Percentiles rank a stretch among this genome's conserved stretches.
Conservation (phyloP, 1,284 basidiomycete species). For the Heimioporus punctisporus region DNA sequence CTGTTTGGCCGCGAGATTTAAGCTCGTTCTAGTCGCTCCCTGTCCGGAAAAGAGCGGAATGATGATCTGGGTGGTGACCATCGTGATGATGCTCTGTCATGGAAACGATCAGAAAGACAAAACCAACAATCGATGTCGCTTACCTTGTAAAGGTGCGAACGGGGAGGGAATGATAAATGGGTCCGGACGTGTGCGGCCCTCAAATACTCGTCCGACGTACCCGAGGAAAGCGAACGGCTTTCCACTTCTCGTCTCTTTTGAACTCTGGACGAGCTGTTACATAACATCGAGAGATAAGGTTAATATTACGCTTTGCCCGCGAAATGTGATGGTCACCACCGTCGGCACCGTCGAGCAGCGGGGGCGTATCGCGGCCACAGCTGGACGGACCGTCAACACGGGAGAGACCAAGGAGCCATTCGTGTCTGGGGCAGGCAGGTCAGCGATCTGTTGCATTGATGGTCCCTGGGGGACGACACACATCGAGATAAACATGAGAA, state of each 20-base stretch:
- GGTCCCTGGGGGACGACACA: slow-evolving; percentile 15
- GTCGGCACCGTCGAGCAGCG: neutral
- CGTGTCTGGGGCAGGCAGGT: neutral
- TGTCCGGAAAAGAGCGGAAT: slow-evolving; percentile 61
- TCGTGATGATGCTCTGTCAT: slow-evolving; percentile 3
- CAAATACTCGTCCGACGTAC: slow-evolving; percentile 16
- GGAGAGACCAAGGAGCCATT: neutral
- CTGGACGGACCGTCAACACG: neutral
- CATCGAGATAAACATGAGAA: slow-evolving; percentile 21
- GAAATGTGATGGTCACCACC: slow-evolving; percentile 6
- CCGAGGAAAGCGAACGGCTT: slow-evolving; percentile 17
- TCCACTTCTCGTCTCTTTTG: slow-evolving; percentile 22
- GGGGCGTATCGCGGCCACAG: neutral
- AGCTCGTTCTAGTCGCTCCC: slow-evolving; percentile 42
- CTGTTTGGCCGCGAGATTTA: slow-evolving; percentile 37
- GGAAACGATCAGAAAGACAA: neutral
- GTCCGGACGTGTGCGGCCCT: slow-evolving; percentile 4
- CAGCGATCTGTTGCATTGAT: slow-evolving; percentile 19
- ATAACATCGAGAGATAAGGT: slow-evolving; percentile 27
- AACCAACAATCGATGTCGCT: neutral
- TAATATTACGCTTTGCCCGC: slow-evolving; percentile 20
- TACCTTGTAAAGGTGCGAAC: slow-evolving; percentile 8
- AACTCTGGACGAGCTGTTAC: slow-evolving; percentile 19
- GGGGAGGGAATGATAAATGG: slow-evolving; percentile 1
- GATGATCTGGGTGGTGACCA: slow-evolving; percentile 12